phyloP scores from a whole-genome alignment of 2,329 filamentous ascomycete species.

The Amphichorda felina region DNA sequence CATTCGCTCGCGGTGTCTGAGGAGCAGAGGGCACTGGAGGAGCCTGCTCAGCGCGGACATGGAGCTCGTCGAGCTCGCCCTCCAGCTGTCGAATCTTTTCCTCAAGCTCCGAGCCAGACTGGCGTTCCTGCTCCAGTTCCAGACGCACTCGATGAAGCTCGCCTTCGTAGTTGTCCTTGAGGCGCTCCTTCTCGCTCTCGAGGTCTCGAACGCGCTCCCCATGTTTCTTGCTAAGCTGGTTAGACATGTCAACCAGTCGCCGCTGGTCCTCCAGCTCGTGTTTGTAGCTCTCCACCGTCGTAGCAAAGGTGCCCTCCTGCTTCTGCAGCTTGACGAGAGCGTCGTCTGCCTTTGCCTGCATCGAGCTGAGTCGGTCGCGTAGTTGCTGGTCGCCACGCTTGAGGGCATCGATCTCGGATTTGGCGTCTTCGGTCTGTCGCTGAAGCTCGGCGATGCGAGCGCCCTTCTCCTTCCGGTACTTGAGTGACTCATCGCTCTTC shows the following conservation, averaged over 20 bases:
- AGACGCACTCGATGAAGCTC: constrained; percentile 42
- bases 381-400: constrained; percentile 71
- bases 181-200: constrained; percentile 45
- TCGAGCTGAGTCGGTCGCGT: constrained; percentile 68
- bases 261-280: constrained; percentile 74
- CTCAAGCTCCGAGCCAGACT: constrained; percentile 31
- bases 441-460: constrained; percentile 81
- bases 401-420: constrained; percentile 62
- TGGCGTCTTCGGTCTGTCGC: constrained; percentile 76
- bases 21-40: constrained; percentile 36
- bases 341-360: constrained; percentile 80
- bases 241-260: constrained; percentile 71
- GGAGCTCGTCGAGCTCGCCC: constrained; percentile 39
- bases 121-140: constrained; percentile 43
- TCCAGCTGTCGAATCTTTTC: constrained; percentile 38
- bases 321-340: constrained; percentile 71
- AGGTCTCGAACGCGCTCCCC: constrained; percentile 60
- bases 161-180: constrained; percentile 55
- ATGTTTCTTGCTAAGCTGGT: constrained; percentile 63
- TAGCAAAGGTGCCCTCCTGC: constrained; percentile 70
- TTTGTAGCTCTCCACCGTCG: constrained; percentile 75
- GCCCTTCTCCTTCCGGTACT: constrained; percentile 90
- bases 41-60: constrained; percentile 32
- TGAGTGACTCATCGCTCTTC: constrained; percentile 75
- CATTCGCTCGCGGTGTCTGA: constrained; percentile 50